These are phyloP conservation scores for Pseudogymnoascus sp. DNA, from an alignment of 2,329 filamentous ascomycete genomes.

Conservation along the genomic window DNA sequence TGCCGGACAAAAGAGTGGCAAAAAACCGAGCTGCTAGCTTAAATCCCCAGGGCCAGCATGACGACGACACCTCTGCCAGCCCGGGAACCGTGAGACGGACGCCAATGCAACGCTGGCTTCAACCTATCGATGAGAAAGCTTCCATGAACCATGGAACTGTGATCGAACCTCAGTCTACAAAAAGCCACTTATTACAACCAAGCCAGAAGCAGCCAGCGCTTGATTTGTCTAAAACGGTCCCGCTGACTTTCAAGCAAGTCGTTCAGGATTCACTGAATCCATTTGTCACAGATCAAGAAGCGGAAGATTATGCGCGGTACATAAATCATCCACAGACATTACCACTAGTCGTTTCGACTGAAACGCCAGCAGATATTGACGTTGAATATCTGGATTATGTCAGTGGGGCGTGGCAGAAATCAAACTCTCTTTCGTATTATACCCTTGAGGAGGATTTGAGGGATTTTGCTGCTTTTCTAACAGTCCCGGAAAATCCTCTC, in stretches of 20 bases:
- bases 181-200: slow-evolving; percentile 21
- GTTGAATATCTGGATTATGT: slow-evolving; percentile 77
- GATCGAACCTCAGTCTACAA: slow-evolving; percentile 37
- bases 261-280: slow-evolving; percentile 82
- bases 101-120: slow-evolving; percentile 56
- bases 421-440: slow-evolving; percentile 26
- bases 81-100: slow-evolving; percentile 41
- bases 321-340: slow-evolving; percentile 83
- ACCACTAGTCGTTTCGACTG: slow-evolving; percentile 68
- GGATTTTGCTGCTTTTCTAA: slow-evolving; percentile 70
- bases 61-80: slow-evolving; percentile 38
- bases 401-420: slow-evolving; percentile 54
- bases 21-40: slow-evolving; percentile 66
- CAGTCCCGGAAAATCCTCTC: slow-evolving; percentile 71
- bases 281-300: slow-evolving; percentile 66
- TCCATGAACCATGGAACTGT: slow-evolving; percentile 44
- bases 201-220: slow-evolving; percentile 51
- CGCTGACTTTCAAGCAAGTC: slow-evolving; percentile 83
- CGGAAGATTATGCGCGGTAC: slow-evolving; percentile 81
- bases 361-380: slow-evolving; percentile 53
- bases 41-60: slow-evolving; percentile 46
- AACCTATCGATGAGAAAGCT: slow-evolving; percentile 34
- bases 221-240: slow-evolving; percentile 74
- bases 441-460: slow-evolving; percentile 58
- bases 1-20: slow-evolving; percentile 52